A percentile compares a stretch with the other conserved stretches of the same genome.
These are phyloP conservation scores for Myriosclerotinia curreyana DNA, from an alignment of 2,329 filamentous ascomycete species.

Conservation along the genomic window DNA sequence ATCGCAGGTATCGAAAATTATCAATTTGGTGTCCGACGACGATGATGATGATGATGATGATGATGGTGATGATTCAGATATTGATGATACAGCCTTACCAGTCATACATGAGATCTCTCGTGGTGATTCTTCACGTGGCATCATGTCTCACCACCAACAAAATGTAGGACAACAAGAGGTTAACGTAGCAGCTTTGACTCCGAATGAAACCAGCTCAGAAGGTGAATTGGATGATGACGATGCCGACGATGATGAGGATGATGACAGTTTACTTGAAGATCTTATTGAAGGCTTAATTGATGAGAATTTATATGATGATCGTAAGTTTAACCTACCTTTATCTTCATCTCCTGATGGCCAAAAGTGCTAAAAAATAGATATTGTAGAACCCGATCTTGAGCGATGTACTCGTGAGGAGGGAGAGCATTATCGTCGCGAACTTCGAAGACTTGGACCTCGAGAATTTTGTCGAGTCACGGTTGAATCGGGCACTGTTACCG, in stretches of 20 bases:
- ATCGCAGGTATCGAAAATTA: conserved; percentile 21
- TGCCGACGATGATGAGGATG: conserved; percentile 41
- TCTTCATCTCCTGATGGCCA: neutral
- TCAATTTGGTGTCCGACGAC: conserved; percentile 13
- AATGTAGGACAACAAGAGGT: conserved; percentile 5
- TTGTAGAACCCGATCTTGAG: conserved; percentile 30
- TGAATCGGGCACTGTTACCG: conserved; percentile 64
- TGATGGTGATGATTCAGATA: conserved; percentile 6
- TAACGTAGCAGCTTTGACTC: neutral
- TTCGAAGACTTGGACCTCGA: conserved; percentile 73
- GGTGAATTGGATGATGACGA: conserved; percentile 29
- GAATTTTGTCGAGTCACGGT: conserved; percentile 74
- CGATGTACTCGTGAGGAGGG: conserved; percentile 67
- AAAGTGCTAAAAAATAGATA: conserved; percentile 33
- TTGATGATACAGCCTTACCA: neutral
- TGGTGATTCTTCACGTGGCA: conserved; percentile 19
- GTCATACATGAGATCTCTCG: neutral
- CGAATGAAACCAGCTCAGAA: conserved; percentile 15
- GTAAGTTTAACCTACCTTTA: conserved; percentile 34
- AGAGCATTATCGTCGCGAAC: conserved; percentile 61
- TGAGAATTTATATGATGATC: conserved; percentile 45
- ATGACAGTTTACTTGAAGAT: conserved; percentile 47
- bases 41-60: neutral
- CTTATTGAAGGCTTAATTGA: conserved; percentile 48
- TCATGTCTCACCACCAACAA: conserved; percentile 16